Evolutionary conservation across 768 basidiomycete species (phyloP).

Genomic region (Lactifluus rugatus): DNA sequence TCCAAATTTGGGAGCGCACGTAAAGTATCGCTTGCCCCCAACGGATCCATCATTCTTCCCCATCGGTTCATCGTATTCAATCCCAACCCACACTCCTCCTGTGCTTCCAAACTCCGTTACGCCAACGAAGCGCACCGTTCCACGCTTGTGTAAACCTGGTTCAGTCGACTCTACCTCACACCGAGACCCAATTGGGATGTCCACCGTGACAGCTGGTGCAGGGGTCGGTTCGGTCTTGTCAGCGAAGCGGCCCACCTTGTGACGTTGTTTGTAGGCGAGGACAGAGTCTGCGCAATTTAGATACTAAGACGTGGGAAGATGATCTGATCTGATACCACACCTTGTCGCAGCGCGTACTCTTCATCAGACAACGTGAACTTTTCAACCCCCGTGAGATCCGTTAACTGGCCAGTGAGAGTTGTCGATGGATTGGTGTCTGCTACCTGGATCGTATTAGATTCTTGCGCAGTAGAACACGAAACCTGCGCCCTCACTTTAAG

Average conservation of each 20-base stretch:
- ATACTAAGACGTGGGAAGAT: background rate
- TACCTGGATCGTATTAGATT: conserved; percentile 36
- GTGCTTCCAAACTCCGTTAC: conserved; percentile 62
- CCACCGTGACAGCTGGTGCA: conserved; percentile 25
- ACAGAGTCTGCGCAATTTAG: conserved; percentile 57
- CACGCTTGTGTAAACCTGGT: conserved; percentile 63
- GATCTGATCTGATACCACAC: conserved; percentile 32
- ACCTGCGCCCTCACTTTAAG: conserved; percentile 49
- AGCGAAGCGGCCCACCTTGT: conserved; percentile 87
- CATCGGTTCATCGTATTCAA: conserved; percentile 92
- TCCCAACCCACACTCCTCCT: conserved; percentile 71
- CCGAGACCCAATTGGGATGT: conserved; percentile 61
- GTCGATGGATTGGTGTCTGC: conserved; percentile 66
- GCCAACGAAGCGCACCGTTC: conserved; percentile 81
- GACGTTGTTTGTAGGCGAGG: conserved; percentile 73
- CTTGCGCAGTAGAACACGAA: background rate
- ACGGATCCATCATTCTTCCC: conserved; percentile 96
- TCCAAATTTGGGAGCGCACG: conserved; percentile 65
- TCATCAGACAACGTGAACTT: conserved; percentile 84
- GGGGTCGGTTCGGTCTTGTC: conserved; percentile 33
- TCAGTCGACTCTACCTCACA: conserved; percentile 75
- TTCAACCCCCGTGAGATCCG: conserved; percentile 78
- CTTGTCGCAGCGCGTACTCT: conserved; percentile 73
- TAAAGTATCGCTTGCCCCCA: conserved; percentile 78
- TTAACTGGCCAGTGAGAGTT: conserved; percentile 73